Evolutionary conservation across 441 rosid species (phyloP).

Genomic region (Francoa sonchifolia): DNA sequence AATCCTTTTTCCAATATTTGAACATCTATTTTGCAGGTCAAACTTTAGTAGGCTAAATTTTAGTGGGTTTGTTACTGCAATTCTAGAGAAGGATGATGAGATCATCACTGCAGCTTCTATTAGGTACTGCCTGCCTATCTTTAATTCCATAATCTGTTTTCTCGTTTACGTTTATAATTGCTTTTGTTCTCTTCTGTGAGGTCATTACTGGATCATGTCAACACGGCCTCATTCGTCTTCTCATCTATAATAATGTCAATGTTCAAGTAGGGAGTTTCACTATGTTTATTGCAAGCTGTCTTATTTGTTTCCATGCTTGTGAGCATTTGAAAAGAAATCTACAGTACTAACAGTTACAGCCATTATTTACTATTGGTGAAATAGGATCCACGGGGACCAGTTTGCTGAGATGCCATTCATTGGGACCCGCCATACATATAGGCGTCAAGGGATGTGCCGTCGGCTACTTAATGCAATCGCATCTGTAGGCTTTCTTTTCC

Average conservation of each 20-base stretch:
- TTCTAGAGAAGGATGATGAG: slow-evolving; percentile 86
- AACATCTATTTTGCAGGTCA: slow-evolving; percentile 45
- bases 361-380: slow-evolving; percentile 9
- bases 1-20: slow-evolving; percentile 9
- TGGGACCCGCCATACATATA: slow-evolving; percentile 68
- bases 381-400: slow-evolving; percentile 73
- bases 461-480: slow-evolving; percentile 71
- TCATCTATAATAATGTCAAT: too few species aligned
- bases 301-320: slow-evolving; percentile 1
- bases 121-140: slow-evolving; percentile 37
- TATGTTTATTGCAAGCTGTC: too few species aligned
- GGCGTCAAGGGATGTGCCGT: slow-evolving; percentile 95
- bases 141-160: not conserved
- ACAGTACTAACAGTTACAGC: slow-evolving; percentile 9
- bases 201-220: too few species aligned
- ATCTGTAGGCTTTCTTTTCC: slow-evolving; percentile 34
- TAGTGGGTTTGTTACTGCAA: slow-evolving; percentile 58
- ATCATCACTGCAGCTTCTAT: slow-evolving; percentile 72
- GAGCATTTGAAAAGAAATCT: not conserved
- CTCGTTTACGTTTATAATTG: too few species aligned
- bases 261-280: too few species aligned
- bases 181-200: too few species aligned
- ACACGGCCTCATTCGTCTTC: too few species aligned
- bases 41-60: slow-evolving; percentile 69
- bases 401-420: slow-evolving; percentile 99